Percentiles rank a stretch among this genome's conserved stretches.
phyloP scores from a whole-genome alignment of 257 asterid genomes.

The Rauvolfia tetraphylla region DNA sequence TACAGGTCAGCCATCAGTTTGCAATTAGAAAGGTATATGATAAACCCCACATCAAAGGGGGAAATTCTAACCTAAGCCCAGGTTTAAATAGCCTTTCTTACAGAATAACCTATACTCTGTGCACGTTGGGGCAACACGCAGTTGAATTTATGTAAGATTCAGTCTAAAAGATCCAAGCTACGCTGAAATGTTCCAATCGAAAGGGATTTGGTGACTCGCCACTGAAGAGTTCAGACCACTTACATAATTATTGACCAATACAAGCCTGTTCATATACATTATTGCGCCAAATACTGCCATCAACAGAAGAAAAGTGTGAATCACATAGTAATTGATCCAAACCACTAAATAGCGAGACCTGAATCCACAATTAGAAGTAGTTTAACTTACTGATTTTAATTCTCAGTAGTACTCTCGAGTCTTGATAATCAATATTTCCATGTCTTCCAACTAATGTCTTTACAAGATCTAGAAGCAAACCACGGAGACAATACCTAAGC shows the following conservation, averaged over 20 bases:
- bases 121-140: neutral
- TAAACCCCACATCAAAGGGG: neutral
- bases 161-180: neutral
- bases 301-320: neutral
- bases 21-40: neutral
- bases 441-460: neutral
- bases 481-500: neutral
- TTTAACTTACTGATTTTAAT: neutral
- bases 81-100: neutral
- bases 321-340: neutral
- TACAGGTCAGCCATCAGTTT: neutral
- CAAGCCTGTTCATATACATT: no score
- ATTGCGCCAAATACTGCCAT: neutral
- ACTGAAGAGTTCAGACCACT: neutral
- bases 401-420: neutral
- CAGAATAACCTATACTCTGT: neutral
- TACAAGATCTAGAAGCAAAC: neutral
- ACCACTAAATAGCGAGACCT: neutral
- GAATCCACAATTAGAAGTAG: neutral
- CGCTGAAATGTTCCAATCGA: neutral
- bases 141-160: neutral
- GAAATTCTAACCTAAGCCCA: neutral
- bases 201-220: neutral
- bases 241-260: no score
- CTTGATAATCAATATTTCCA: no score